These are phyloP conservation scores for Tilletiaria anomala DNA, from an alignment of 1,284 basidiomycete species.

Conservation along the genomic window DNA sequence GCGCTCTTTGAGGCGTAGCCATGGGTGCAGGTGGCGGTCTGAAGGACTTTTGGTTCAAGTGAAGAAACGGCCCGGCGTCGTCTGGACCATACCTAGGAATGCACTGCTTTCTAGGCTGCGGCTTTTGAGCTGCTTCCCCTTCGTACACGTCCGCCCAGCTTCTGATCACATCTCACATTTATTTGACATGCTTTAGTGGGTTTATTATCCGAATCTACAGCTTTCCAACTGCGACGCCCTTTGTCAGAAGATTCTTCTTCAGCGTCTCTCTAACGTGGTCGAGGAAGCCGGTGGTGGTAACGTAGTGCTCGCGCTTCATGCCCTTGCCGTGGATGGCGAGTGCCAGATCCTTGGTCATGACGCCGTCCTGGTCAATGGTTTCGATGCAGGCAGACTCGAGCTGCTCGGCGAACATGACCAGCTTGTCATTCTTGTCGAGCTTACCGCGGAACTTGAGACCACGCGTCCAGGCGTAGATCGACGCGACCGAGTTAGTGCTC, in stretches of 20 bases:
- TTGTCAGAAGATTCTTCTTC: conserved; percentile 14
- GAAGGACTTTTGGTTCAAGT: too few species aligned
- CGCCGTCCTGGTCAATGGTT: conserved; percentile 70
- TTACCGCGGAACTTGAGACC: conserved; percentile 77
- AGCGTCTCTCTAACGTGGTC: conserved; percentile 30
- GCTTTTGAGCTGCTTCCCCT: too few species aligned
- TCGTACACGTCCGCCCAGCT: too few species aligned
- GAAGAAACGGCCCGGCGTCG: too few species aligned
- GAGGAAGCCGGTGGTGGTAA: conserved; percentile 32
- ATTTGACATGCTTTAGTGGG: too few species aligned
- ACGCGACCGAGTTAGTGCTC: conserved; percentile 89
- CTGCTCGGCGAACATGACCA: conserved; percentile 61
- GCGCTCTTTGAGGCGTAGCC: too few species aligned
- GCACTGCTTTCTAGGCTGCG: too few species aligned
- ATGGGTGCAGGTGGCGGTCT: too few species aligned
- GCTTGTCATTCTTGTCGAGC: conserved; percentile 66
- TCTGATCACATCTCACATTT: too few species aligned
- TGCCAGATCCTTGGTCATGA: conserved; percentile 87
- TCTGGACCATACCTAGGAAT: too few species aligned
- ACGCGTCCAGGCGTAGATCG: conserved; percentile 97
- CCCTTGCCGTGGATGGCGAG: conserved; percentile 81
- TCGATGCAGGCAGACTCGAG: conserved; percentile 82
- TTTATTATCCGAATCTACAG: too few species aligned
- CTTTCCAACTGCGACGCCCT: conserved; percentile 27
- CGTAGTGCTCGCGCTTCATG: conserved; percentile 37